A percentile compares a stretch with the other conserved stretches of the same genome.
Conservation (phyloP, 2,329 filamentous ascomycete species). For the Thelonectria olida region DNA sequence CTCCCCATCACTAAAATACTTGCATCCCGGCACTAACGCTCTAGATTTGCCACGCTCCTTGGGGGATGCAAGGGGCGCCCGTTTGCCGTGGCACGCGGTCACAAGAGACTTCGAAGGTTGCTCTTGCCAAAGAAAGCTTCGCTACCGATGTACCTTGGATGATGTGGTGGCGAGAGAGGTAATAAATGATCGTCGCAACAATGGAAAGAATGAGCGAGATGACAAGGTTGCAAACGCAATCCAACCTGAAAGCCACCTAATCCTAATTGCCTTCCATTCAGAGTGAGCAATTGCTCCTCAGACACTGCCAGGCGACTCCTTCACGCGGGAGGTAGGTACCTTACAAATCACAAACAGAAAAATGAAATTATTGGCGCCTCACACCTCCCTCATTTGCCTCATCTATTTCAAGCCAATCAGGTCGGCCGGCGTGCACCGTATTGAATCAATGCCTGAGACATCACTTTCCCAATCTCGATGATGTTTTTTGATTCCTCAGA, state of each 20-base stretch:
- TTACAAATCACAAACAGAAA: background rate
- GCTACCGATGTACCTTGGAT: too few relatives aligned
- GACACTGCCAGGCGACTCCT: background rate
- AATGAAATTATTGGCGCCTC: background rate
- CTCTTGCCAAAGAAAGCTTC: too few relatives aligned
- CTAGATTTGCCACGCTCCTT: background rate
- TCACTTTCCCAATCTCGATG: background rate
- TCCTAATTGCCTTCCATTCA: too few relatives aligned
- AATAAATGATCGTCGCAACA: too few relatives aligned
- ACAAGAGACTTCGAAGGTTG: too few relatives aligned
- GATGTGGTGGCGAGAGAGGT: background rate
- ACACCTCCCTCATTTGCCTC: background rate
- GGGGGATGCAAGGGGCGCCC: background rate
- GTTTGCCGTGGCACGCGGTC: background rate
- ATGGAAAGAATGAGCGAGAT: background rate
- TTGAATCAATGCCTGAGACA: constrained; percentile 1
- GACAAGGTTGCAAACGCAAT: background rate
- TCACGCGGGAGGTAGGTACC: background rate
- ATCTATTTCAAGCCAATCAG: background rate
- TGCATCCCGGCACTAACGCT: background rate
- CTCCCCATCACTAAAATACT: too few relatives aligned
- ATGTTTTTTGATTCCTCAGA: background rate
- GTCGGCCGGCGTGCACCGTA: background rate
- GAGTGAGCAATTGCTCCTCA: too few relatives aligned
- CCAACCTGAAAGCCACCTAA: too few relatives aligned